phyloP scores from a whole-genome alignment of 306 rosid species.

The Acacia acuminata region DNA sequence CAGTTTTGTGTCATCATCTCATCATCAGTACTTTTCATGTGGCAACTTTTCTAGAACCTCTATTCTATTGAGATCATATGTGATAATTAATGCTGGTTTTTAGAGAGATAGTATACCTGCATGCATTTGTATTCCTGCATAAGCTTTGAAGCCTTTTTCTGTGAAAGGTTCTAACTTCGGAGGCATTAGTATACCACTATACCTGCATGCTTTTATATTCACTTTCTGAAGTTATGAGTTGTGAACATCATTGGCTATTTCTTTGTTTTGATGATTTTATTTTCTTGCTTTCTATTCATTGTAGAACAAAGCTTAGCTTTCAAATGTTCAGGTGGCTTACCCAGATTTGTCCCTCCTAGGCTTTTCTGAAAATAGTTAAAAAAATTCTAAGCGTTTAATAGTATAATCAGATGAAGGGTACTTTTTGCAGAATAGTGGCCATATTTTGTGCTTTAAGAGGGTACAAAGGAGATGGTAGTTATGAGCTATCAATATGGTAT shows the following conservation, averaged over 20 bases:
- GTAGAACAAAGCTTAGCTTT: conserved; percentile 5
- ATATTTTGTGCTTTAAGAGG: conserved; percentile 13
- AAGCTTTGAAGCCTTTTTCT: not conserved
- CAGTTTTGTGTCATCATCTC: not conserved
- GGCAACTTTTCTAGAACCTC: not conserved
- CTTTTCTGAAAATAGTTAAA: not conserved
- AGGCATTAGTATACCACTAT: not conserved
- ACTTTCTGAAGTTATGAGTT: not conserved
- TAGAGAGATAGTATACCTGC: not conserved
- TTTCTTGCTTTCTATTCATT: not conserved
- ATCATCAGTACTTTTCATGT: not conserved
- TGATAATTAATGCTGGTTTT: not conserved
- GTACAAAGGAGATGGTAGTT: not conserved
- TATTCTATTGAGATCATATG: not conserved
- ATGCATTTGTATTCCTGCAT: not conserved
- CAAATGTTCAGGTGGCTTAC: conserved; percentile 13
- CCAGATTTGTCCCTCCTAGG: not conserved
- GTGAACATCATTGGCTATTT: not conserved
- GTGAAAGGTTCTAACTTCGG: not conserved
- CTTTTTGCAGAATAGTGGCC: not conserved
- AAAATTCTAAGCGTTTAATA: not conserved
- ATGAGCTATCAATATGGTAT: conserved; percentile 10
- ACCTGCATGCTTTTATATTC: not conserved
- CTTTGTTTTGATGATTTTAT: not conserved
- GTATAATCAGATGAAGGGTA: no score